Evolutionary conservation across 345 rosid genomes (phyloP), one percentile per base, ranked within the genome.

Genomic region (Ricinus communis): DNA sequence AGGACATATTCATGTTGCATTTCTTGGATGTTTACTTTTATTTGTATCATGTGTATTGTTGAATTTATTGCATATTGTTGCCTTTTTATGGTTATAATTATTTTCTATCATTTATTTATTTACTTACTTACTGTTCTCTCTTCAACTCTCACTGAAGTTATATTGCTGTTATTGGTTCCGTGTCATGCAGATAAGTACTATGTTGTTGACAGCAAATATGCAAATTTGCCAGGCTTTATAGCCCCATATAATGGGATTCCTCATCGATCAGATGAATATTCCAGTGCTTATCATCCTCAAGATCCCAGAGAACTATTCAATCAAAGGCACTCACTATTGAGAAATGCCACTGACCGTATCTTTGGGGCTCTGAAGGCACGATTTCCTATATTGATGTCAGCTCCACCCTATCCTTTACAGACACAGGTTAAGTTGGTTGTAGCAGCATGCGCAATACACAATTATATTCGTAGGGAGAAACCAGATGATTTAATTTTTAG

Each of bases 351-450:
- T 55, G 81, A 76, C 65, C 83, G 88, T 1, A 73, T 69, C 54
- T 86, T 93, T 43, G 94, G 86, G 12, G 91, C 94, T 19, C 77
- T 93, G 72, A 93, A 88, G 78, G 89, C 86, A 49, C 85, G 98
- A 13, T 93, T 93, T 53, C 98, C 98, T 0, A 93, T 91, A 70
- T 73, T 93, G 74, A 82, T 79, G 78, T 68, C 94, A 21, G 93
- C 97, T 77, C 98, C 98, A 60, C 96, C 97, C 5, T 91, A 93
- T 75, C 94, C 98, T 55, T 82, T 91, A 33, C 97, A 84, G 65
- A 90, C 91, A 7, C 93, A 91, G 82, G 93, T 91, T 74, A 91
- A 93, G 77, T 74, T 93, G 82, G 94, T 93, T 16, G 86, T 93
- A 27, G 98, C 87, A 8, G 85, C 96, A 0, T 91, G 94, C 16